Evolutionary conservation across 495 filamentous ascomycete genomes (phyloP), one percentile per base, ranked within the genome.

Genomic region (Neurospora sp.): DNA sequence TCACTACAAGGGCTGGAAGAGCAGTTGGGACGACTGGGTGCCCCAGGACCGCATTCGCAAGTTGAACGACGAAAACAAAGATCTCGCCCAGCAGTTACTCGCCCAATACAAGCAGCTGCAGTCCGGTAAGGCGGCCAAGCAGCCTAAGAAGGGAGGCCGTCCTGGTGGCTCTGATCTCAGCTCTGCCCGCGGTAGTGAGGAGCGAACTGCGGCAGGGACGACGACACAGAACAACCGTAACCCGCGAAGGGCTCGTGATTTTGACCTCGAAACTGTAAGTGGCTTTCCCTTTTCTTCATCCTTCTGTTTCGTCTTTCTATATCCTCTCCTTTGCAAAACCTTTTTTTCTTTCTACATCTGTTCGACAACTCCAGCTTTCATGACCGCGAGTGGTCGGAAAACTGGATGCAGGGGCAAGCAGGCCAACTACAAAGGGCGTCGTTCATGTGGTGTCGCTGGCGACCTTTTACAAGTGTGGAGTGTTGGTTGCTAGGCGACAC

Each of bases 11-110:
- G 96, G 96, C 74, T 98, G 96, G 96, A 99, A 99, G 84, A 93
- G 93, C 79, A 97, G 94, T 90, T 99, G 96, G 96, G 96, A 99
- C 84, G 96, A 99, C 85, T 98, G 95, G 94, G 96, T 98, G 45
- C 90, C 93, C 10, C 90, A 95, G 81, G 96, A 98, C 81, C 93
- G 96, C 71, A 90, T 99, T 17, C 90, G 95, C 73, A 98, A 98
- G 85, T 91, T 93, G 82, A 97, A 90, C 42, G 93, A 97, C 43
- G 96, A 98, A 83, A 98, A 98, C 81, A 91, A 91, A 78, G 92
- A 93, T 75, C 87, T 97, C 9, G 93, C 94, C n/a, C 79, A 82
- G 54, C 88, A 89, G 77, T 86, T 93, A 0, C 85, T 88, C 71
- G 83, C 85, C 28, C 89, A 92, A 77, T 83, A 80, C 66, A 83